Evolutionary conservation across 2,329 filamentous ascomycete species (phyloP), one percentile per base, ranked within the genome.

Genomic region (Apiospora phragmitis): DNA sequence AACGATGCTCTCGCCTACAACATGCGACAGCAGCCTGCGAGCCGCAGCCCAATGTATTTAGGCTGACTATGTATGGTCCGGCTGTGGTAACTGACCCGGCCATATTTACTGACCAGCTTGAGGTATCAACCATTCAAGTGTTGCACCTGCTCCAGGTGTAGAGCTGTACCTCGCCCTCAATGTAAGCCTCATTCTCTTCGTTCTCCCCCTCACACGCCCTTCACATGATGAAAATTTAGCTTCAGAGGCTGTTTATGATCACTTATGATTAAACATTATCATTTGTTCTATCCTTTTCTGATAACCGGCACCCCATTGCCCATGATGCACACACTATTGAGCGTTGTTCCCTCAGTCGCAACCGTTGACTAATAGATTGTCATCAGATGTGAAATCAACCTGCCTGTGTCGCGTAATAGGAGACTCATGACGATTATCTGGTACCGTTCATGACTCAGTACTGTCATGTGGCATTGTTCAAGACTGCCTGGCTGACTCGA

Each of bases 211-310:
- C 9, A 9, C 55, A 12, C 32, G 29, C 51, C 32, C 24, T 21
- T 32, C 55, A 62, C 24, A 62, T 62, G 55, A 62, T 62, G 55
- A 62, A 62, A 62, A 62, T 62, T 62, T 62, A 62, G 55, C 55
- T 62, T 62, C 55, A 62, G 55, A 62, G 55, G 55, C 55, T 62
- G 55, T 62, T 62, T 62, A 62, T 62, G 55, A 62, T 38, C 55
- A 62, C 55, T n/a, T n/a, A 62, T 62, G 55, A 62, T 62, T 62
- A 62, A 62, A 62, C 55, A 62, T 38, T 21, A 62, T 49, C 47
- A 62, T 35, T 62, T 62, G 55, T 62, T 62, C 55, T 62, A 62
- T 62, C 55, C 32, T 62, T 35, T 62, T 62, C 55, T 62, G 55
- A 62, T 62, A 62, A 9, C 21, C 18, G 55, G 55, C 55, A 62